phyloP scores from a whole-genome alignment of 257 asterid genomes.

The Misopates orontium region DNA sequence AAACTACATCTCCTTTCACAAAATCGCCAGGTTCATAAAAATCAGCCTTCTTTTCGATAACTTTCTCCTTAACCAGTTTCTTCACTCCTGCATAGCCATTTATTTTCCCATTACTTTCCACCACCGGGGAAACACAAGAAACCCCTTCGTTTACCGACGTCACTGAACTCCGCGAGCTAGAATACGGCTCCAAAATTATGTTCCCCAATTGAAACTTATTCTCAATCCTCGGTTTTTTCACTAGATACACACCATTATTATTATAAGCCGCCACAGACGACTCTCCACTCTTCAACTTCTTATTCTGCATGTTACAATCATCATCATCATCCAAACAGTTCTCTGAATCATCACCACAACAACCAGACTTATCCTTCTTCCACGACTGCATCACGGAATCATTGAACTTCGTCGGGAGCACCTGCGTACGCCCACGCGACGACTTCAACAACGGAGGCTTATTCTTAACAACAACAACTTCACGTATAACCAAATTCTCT shows the following conservation, averaged over 20 bases:
- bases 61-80: conserved; percentile 42
- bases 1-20: conserved; percentile 66
- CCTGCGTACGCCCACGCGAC: conserved; percentile 75
- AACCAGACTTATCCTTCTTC: conserved; percentile 57
- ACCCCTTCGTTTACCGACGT: conserved; percentile 48
- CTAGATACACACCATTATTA: conserved; percentile 32
- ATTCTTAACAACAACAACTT: conserved; percentile 30
- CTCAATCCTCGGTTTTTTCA: conserved; percentile 43
- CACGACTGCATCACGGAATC: conserved; percentile 68
- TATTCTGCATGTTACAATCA: conserved; percentile 24
- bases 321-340: conserved; percentile 29
- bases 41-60: conserved; percentile 44
- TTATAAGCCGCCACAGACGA: conserved; percentile 13
- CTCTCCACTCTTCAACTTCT: conserved; percentile 49
- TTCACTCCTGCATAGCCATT: conserved; percentile 22
- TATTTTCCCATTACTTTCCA: conserved; percentile 29
- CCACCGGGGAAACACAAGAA: conserved; percentile 43
- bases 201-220: conserved; percentile 36
- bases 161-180: conserved; percentile 56
- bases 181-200: conserved; percentile 37
- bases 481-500: conserved; percentile 27
- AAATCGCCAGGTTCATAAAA: conserved; percentile 65
- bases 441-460: conserved; percentile 70
- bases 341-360: conserved; percentile 32
- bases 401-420: conserved; percentile 52